Percentiles rank a stretch among this genome's conserved stretches.
Evolutionary conservation across 2,329 filamentous ascomycete genomes (phyloP).

Genomic region (Colletotrichum coccodes): DNA sequence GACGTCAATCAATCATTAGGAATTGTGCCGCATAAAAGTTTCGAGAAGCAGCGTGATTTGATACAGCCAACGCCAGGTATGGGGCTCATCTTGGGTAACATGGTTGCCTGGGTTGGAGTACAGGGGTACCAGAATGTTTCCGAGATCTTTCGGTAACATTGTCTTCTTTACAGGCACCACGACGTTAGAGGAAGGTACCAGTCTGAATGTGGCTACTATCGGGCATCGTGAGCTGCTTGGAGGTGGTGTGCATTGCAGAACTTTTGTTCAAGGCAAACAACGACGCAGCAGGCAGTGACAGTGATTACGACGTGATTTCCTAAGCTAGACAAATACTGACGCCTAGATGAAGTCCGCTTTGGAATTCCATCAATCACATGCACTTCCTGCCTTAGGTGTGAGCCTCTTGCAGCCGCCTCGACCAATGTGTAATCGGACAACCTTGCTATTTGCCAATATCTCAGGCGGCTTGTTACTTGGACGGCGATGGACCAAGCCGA

Average conservation of each 20-base stretch:
- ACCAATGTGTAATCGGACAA: background rate
- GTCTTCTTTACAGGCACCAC: background rate
- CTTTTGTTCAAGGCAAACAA: no score
- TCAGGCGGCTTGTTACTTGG: background rate
- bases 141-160: background rate
- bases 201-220: background rate
- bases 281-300: background rate
- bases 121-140: background rate
- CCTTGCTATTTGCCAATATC: background rate
- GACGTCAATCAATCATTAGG: background rate
- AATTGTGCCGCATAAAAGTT: no score
- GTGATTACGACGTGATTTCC: no score
- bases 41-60: background rate
- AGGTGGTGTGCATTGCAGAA: background rate
- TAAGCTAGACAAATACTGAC: background rate
- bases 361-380: background rate
- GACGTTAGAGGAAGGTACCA: background rate
- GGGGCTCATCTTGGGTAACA: background rate
- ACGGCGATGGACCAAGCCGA: background rate
- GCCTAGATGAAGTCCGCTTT: background rate
- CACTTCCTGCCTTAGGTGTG: background rate
- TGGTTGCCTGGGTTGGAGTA: background rate
- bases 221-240: background rate
- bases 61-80: background rate
- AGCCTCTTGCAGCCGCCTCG: background rate